A percentile compares a stretch with the other conserved stretches of the same genome.
phyloP scores from a whole-genome alignment of 2,329 filamentous ascomycete species.

The Rachicladosporium sp. region DNA sequence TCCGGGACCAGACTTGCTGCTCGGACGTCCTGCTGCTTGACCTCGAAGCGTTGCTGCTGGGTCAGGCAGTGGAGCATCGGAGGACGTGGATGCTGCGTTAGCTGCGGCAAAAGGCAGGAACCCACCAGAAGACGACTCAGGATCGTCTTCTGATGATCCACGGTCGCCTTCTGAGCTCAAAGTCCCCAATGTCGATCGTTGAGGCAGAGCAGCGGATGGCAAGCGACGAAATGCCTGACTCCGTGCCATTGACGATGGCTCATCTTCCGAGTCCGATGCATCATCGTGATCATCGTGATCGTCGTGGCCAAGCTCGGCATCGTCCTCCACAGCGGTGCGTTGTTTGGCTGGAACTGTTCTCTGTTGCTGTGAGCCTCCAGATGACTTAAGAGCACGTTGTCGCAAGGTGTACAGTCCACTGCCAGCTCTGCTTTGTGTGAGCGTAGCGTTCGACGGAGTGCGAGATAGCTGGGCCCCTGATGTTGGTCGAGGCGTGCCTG shows the following conservation, averaged over 20 bases:
- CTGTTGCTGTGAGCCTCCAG: conserved; percentile 9
- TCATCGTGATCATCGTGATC: conserved; percentile 18
- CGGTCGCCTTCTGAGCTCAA: conserved; percentile 18
- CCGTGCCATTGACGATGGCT: conserved; percentile 23
- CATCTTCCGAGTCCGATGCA: conserved; percentile 21
- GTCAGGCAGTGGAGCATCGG: too few species aligned
- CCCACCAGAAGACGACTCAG: conserved; percentile 37
- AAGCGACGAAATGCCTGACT: conserved; percentile 34
- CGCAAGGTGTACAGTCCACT: too few species aligned
- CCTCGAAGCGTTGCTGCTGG: too few species aligned
- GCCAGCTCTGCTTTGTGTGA: conserved; percentile 28
- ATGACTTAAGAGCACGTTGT: conserved; percentile 4
- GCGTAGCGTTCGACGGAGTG: conserved; percentile 36
- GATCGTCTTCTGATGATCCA: conserved; percentile 37
- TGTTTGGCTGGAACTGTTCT: conserved; percentile 21
- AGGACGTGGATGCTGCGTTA: too few species aligned
- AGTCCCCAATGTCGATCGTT: conserved; percentile 17
- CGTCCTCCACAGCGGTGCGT: conserved; percentile 8
- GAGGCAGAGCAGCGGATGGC: conserved; percentile 14
- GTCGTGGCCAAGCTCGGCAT: conserved; percentile 15
- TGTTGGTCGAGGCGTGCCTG: neutral
- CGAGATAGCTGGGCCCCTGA: conserved; percentile 9
- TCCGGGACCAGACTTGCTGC: too few species aligned
- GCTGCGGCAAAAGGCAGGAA: conserved; percentile 31
- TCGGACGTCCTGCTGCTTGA: too few species aligned